phyloP scores from a whole-genome alignment of 768 basidiomycete genomes.

The Agaricus bisporus region DNA sequence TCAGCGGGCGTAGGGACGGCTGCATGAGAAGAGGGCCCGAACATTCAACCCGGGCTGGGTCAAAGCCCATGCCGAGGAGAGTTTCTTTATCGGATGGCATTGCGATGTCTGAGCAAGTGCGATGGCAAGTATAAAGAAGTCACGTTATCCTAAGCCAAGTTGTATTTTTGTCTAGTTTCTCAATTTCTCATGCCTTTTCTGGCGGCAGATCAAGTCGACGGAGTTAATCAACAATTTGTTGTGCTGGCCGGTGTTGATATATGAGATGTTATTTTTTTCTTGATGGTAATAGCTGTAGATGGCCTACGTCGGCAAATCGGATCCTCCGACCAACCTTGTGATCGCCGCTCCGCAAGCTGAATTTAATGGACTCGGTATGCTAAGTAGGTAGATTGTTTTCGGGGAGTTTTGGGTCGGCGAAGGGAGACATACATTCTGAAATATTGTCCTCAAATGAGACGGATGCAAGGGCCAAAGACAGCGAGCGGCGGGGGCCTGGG shows the following conservation, averaged over 20 bases:
- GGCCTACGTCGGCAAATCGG: not conserved
- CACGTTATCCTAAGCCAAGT: constrained; percentile 6
- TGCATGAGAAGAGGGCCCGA: constrained; percentile 20
- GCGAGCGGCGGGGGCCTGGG: too few species aligned
- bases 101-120: not conserved
- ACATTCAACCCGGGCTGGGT: constrained; percentile 82
- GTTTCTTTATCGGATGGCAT: constrained; percentile 68
- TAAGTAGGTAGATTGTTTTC: too few species aligned
- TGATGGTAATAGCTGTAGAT: not conserved
- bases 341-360: not conserved
- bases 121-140: not conserved
- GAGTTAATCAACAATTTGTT: too few species aligned
- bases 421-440: too few species aligned
- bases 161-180: not conserved
- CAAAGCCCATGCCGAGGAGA: constrained; percentile 84
- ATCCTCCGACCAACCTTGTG: not conserved
- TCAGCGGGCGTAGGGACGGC: constrained; percentile 11
- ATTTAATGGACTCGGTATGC: too few species aligned
- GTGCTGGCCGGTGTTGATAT: too few species aligned
- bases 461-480: too few species aligned
- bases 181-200: not conserved
- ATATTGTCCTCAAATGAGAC: too few species aligned
- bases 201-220: not conserved
- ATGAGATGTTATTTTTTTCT: not conserved
- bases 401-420: too few species aligned